These are phyloP conservation scores for Blepharisma stoltei DNA, from an alignment of 73 alveolate species.

Conservation along the genomic window DNA sequence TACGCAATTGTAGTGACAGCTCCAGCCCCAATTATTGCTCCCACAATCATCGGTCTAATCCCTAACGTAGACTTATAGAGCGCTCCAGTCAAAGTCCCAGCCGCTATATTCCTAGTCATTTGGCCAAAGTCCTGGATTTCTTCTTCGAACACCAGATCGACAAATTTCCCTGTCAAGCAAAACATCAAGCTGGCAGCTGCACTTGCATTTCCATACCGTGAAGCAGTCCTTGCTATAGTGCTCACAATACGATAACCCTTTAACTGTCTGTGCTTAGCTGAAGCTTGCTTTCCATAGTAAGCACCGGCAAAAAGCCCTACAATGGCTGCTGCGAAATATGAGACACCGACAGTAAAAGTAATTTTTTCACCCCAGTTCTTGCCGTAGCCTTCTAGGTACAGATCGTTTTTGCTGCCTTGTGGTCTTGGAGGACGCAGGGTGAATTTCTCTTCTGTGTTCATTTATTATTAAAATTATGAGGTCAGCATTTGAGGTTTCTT, in stretches of 20 bases:
- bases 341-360: constrained; percentile 31
- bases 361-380: constrained; percentile 40
- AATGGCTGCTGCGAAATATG: constrained; percentile 23
- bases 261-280: background rate
- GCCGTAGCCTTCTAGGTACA: constrained; percentile 43
- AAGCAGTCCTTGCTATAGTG: constrained; percentile 18
- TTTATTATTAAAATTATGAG: background rate
- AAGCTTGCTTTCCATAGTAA: background rate
- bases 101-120: background rate
- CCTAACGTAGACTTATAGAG: constrained; percentile 25
- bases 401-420: constrained; percentile 17
- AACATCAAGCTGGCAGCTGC: constrained; percentile 28
- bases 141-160: constrained; percentile 31
- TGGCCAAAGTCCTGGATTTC: constrained; percentile 31
- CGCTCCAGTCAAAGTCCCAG: constrained; percentile 28
- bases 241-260: background rate
- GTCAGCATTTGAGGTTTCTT: no score
- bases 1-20: background rate
- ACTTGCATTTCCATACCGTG: constrained; percentile 17
- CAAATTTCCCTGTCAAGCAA: constrained; percentile 18
- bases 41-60: constrained; percentile 25
- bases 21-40: constrained; percentile 30
- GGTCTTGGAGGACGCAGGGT: background rate
- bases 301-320: constrained; percentile 22
- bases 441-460: constrained; percentile 15